These are phyloP conservation scores for Cephalotrichum gorgonifer DNA, from an alignment of 2,329 filamentous ascomycete genomes.

Conservation along the genomic window DNA sequence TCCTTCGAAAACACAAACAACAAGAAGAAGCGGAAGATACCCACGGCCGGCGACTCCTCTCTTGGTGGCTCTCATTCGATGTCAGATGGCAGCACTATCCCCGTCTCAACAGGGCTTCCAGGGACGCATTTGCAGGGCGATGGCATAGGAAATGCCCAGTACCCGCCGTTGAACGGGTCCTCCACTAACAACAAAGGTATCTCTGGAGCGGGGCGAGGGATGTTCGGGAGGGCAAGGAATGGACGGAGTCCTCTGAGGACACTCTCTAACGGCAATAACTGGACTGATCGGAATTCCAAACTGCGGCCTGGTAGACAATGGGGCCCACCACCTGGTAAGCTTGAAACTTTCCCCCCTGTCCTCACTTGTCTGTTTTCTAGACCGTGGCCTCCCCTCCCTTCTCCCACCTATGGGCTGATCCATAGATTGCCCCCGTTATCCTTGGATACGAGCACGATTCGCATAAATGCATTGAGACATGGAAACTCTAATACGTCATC, in stretches of 20 bases:
- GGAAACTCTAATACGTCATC: slow-evolving; percentile 1
- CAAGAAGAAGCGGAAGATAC: slow-evolving; percentile 98
- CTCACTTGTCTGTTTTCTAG: not conserved
- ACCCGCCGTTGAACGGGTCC: slow-evolving; percentile 15
- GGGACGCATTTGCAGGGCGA: slow-evolving; percentile 1
- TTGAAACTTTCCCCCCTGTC: not conserved
- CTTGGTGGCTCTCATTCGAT: slow-evolving; percentile 4
- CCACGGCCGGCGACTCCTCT: slow-evolving; percentile 63
- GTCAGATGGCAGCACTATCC: slow-evolving; percentile 1
- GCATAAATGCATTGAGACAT: not conserved
- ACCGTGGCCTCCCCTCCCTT: too few species aligned
- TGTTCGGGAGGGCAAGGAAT: slow-evolving; percentile 59
- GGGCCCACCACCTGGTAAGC: slow-evolving; percentile 36
- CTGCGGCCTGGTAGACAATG: slow-evolving; percentile 29
- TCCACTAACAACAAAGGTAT: slow-evolving; percentile 48
- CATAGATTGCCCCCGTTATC: not conserved
- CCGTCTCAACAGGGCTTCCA: not conserved
- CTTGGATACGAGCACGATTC: not conserved
- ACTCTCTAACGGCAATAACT: slow-evolving; percentile 34
- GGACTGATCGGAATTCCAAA: slow-evolving; percentile 38
- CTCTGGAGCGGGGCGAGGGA: slow-evolving; percentile 74
- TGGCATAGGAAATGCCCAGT: not conserved
- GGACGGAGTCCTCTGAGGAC: slow-evolving; percentile 53
- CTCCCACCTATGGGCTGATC: too few species aligned
- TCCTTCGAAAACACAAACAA: slow-evolving; percentile 98